These are phyloP conservation scores for Catharanthus roseus DNA, from an alignment of 257 asterid species.

Conservation along the genomic window DNA sequence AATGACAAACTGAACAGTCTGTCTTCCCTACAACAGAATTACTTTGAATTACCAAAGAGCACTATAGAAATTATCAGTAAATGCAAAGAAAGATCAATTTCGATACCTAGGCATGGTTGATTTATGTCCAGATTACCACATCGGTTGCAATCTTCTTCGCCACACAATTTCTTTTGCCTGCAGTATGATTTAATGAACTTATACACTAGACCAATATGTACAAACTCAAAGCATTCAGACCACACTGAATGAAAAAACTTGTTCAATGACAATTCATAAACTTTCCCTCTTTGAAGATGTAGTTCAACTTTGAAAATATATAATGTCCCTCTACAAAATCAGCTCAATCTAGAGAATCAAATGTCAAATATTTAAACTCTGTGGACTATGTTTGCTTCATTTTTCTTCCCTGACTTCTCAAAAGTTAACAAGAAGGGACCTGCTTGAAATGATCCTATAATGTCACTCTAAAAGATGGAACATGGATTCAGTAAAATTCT, in stretches of 20 bases:
- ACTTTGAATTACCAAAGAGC: neutral
- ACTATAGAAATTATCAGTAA: neutral
- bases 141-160: constrained; percentile 81
- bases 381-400: too few species aligned
- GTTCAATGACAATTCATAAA: neutral
- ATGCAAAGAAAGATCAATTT: constrained; percentile 15
- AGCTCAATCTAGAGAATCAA: neutral
- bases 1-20: constrained; percentile 76
- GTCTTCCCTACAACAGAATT: constrained; percentile 61
- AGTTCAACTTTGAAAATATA: neutral
- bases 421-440: neutral
- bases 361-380: neutral
- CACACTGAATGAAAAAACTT: neutral
- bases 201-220: neutral
- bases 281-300: neutral
- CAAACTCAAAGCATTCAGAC: neutral
- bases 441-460: neutral
- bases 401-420: neutral
- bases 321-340: neutral
- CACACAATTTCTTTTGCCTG: constrained; percentile 86
- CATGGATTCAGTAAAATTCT: neutral
- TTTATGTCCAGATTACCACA: constrained; percentile 62
- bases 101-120: constrained; percentile 61
- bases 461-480: neutral
- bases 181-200: neutral